phyloP scores from a whole-genome alignment of 2,329 filamentous ascomycete species.

The Zymoseptoria tritici region DNA sequence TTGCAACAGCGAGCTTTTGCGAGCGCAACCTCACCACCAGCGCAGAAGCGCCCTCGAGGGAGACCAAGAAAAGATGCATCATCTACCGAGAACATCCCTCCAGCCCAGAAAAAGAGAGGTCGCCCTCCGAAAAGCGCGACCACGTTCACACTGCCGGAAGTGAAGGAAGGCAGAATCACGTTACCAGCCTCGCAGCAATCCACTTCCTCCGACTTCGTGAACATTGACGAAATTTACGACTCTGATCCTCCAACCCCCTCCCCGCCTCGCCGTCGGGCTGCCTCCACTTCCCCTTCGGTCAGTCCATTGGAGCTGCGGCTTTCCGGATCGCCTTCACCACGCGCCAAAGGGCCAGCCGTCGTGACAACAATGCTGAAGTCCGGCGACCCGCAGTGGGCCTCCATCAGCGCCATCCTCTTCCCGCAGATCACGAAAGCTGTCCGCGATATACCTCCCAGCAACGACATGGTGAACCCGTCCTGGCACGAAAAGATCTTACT shows the following conservation, averaged over 20 bases:
- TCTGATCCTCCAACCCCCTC: slow-evolving; percentile 17
- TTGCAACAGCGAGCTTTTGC: slow-evolving; percentile 3
- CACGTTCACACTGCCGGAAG: neutral
- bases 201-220: neutral
- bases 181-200: neutral
- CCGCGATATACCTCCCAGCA: slow-evolving; percentile 36
- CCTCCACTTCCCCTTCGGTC: slow-evolving; percentile 16
- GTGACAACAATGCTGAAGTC: slow-evolving; percentile 13
- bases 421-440: slow-evolving; percentile 43
- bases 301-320: slow-evolving; percentile 17
- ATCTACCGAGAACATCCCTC: neutral
- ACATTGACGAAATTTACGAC: neutral
- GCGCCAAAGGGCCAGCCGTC: neutral
- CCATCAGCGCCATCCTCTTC: slow-evolving; percentile 35
- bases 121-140: neutral
- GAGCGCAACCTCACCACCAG: neutral
- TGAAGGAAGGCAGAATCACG: neutral
- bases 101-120: neutral
- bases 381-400: slow-evolving; percentile 24
- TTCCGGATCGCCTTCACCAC: slow-evolving; percentile 7
- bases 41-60: slow-evolving; percentile 13
- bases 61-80: slow-evolving; percentile 11
- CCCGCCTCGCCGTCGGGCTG: slow-evolving; percentile 25
- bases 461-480: slow-evolving; percentile 43
- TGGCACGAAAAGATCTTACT: slow-evolving; percentile 93